Percentiles rank a stretch among this genome's conserved stretches.
Conservation (phyloP, 2,329 filamentous ascomycete species). For the Leptosphaerulina australis region DNA sequence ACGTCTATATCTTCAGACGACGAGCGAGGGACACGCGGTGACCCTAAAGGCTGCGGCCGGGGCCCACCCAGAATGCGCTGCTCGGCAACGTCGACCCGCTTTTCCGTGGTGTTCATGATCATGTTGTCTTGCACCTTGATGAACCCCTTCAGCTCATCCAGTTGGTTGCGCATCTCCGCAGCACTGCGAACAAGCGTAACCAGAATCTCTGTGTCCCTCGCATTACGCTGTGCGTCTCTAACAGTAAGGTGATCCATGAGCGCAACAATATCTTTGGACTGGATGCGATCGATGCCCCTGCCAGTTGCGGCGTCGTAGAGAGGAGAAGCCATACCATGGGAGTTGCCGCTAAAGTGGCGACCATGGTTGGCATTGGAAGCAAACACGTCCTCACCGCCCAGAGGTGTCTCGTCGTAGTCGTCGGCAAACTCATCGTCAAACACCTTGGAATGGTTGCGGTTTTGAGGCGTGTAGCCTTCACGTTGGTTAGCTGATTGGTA, state of each 20-base stretch:
- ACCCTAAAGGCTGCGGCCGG: slow-evolving; percentile 68
- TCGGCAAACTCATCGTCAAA: slow-evolving; percentile 62
- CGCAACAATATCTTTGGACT: slow-evolving; percentile 95
- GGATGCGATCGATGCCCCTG: slow-evolving; percentile 85
- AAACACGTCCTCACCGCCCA: slow-evolving; percentile 54
- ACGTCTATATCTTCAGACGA: slow-evolving; percentile 60
- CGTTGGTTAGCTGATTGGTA: slow-evolving; percentile 80
- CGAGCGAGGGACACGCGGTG: slow-evolving; percentile 63
- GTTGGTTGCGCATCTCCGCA: slow-evolving; percentile 94
- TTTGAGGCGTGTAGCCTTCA: slow-evolving; percentile 55
- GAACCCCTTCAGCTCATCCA: slow-evolving; percentile 92
- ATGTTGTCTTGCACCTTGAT: slow-evolving; percentile 88
- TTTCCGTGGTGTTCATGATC: slow-evolving; percentile 84
- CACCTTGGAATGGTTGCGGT: slow-evolving; percentile 54
- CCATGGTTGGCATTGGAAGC: slow-evolving; percentile 54
- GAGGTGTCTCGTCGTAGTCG: slow-evolving; percentile 55
- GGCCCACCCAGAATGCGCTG: slow-evolving; percentile 85
- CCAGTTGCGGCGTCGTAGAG: slow-evolving; percentile 90
- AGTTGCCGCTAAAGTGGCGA: slow-evolving; percentile 83
- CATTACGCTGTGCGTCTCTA: slow-evolving; percentile 93
- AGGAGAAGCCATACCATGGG: slow-evolving; percentile 87
- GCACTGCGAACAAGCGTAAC: slow-evolving; percentile 92
- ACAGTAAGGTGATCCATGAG: slow-evolving; percentile 99
- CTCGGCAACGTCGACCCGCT: slow-evolving; percentile 83
- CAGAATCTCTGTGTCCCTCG: slow-evolving; percentile 93